These are phyloP conservation scores for Gamarada debralockiae DNA, from an alignment of 495 filamentous ascomycete genomes.

Conservation along the genomic window DNA sequence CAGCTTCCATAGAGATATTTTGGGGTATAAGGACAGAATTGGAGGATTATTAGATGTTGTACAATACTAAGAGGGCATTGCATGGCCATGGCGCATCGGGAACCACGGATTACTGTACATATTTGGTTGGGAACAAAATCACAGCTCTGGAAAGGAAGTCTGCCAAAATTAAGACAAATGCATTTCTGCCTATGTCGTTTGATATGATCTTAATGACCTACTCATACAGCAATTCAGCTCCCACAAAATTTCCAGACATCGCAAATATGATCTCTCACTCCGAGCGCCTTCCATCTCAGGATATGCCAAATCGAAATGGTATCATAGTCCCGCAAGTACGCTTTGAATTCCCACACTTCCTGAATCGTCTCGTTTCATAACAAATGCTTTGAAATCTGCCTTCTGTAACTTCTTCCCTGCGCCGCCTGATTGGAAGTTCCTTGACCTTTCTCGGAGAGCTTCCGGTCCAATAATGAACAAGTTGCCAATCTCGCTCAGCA, in stretches of 20 bases:
- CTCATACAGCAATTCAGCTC: background rate
- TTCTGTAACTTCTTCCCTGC: constrained; percentile 49
- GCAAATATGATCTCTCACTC: background rate
- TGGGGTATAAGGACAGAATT: background rate
- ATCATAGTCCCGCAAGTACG: constrained; percentile 49
- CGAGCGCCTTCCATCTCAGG: background rate
- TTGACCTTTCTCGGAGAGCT: constrained; percentile 70
- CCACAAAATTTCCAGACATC: background rate
- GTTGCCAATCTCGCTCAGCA: constrained; percentile 90
- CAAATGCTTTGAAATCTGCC: constrained; percentile 79
- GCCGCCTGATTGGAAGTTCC: constrained; percentile 50
- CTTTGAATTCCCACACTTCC: constrained; percentile 76
- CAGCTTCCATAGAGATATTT: constrained; percentile 41
- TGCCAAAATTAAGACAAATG: too few relatives aligned
- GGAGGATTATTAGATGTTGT: background rate
- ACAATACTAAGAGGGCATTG: constrained; percentile 8
- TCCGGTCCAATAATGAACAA: constrained; percentile 93
- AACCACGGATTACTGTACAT: constrained; percentile 4
- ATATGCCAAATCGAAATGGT: constrained; percentile 4
- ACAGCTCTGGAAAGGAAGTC: constrained; percentile 20
- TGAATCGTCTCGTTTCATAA: constrained; percentile 77
- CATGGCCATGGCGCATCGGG: constrained; percentile 22
- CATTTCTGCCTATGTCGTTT: too few relatives aligned
- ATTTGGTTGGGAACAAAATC: constrained; percentile 7
- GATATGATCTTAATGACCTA: background rate